A percentile compares a stretch with the other conserved stretches of the same genome.
Conservation (phyloP, 2,329 filamentous ascomycete genomes). For the Stagonosporopsis chrysanthemi region DNA sequence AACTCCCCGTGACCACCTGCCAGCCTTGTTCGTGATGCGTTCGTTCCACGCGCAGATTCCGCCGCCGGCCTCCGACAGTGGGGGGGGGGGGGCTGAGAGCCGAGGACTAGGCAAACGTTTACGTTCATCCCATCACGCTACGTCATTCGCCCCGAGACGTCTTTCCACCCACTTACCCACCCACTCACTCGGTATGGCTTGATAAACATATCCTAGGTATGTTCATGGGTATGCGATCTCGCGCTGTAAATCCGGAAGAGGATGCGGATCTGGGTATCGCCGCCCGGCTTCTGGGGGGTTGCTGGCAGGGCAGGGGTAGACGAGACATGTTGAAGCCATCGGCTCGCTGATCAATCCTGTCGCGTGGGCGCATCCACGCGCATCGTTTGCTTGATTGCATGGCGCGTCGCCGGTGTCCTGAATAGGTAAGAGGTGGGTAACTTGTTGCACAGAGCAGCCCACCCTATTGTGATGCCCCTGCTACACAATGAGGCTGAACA, state of each 20-base stretch:
- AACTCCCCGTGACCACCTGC: too few species aligned
- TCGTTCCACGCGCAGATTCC: too few species aligned
- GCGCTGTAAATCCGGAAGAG: too few species aligned
- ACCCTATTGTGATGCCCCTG: neutral
- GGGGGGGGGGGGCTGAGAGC: too few species aligned
- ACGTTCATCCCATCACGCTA: neutral
- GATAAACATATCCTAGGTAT: too few species aligned
- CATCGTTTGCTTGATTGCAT: neutral
- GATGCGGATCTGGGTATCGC: too few species aligned
- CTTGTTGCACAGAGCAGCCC: neutral
- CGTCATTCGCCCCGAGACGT: neutral
- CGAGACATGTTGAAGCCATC: neutral
- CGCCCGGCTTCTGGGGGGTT: neutral
- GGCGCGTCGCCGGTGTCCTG: neutral
- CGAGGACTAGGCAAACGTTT: neutral
- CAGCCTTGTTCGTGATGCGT: too few species aligned
- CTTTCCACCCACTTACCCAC: constrained; percentile 10
- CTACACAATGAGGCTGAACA: constrained; percentile 1
- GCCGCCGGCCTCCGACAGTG: neutral
- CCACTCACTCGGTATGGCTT: too few species aligned
- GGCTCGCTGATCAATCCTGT: too few species aligned
- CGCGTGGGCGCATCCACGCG: neutral
- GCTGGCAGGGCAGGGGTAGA: neutral
- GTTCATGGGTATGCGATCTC: too few species aligned
- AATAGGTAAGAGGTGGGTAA: neutral